phyloP scores from a whole-genome alignment of 1,139 yeast species.

The Blastobotrys indianensis region DNA sequence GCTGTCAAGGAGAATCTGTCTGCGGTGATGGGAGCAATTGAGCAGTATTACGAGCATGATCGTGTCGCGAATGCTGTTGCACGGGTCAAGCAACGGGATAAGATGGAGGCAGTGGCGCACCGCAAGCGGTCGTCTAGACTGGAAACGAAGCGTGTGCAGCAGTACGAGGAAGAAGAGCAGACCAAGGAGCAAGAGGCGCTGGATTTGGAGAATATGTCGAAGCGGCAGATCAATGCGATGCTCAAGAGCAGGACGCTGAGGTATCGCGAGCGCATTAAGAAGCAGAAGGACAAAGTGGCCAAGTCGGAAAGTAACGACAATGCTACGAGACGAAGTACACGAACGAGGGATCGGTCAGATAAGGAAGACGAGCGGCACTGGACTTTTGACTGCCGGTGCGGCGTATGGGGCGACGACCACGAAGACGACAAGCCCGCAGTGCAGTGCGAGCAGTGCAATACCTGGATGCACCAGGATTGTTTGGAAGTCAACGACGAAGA shows the following conservation, averaged over 20 bases:
- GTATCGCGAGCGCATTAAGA: conserved; percentile 12
- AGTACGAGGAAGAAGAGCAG: conserved; percentile 20
- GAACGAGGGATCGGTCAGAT: not conserved
- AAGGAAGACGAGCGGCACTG: conserved; percentile 21
- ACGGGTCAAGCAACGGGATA: conserved; percentile 24
- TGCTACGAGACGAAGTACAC: conserved; percentile 4
- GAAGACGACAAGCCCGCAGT: conserved; percentile 36
- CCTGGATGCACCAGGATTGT: conserved; percentile 41
- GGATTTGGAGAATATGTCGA: conserved; percentile 9
- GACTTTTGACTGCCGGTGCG: conserved; percentile 41
- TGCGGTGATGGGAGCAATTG: conserved; percentile 27
- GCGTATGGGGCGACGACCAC: conserved; percentile 36
- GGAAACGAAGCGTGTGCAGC: conserved; percentile 24
- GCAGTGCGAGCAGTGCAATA: conserved; percentile 37
- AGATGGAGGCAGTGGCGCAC: conserved; percentile 24
- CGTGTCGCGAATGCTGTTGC: conserved; percentile 23
- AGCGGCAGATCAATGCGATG: conserved; percentile 11
- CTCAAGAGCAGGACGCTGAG: conserved; percentile 11
- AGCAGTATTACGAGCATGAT: conserved; percentile 26
- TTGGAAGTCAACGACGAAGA: conserved; percentile 20
- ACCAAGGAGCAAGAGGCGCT: conserved; percentile 17
- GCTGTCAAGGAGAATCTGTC: conserved; percentile 16
- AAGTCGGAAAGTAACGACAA: conserved; percentile 1
- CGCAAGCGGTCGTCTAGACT: conserved; percentile 30
- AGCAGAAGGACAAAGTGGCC: conserved; percentile 9